Evolutionary conservation across 2,329 filamentous ascomycete species (phyloP).

Genomic region (Diaporthe sp.): DNA sequence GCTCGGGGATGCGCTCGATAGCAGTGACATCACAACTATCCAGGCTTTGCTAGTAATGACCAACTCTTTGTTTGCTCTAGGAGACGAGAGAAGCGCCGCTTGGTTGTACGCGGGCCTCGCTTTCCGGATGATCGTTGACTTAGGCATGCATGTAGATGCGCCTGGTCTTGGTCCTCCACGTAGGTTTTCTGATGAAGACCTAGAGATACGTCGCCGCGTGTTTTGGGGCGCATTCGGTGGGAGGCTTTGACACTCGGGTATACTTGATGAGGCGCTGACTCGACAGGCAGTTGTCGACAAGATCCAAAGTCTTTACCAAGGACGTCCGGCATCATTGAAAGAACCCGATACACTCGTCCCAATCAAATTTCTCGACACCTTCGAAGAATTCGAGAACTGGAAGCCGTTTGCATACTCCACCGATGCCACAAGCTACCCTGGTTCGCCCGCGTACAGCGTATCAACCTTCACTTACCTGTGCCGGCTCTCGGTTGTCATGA

Average conservation of each 20-base stretch:
- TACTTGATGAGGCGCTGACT: neutral
- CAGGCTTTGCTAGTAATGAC: conserved; percentile 11
- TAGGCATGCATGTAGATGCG: conserved; percentile 43
- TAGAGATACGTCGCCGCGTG: conserved; percentile 42
- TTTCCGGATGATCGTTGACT: conserved; percentile 40
- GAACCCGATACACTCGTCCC: neutral
- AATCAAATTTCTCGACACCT: neutral
- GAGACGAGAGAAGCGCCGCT: conserved; percentile 8
- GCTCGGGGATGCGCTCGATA: neutral
- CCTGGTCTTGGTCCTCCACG: conserved; percentile 35
- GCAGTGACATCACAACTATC: conserved; percentile 7
- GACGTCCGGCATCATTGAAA: neutral
- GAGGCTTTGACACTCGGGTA: neutral
- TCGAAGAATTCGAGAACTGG: conserved; percentile 6
- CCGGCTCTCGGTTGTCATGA: conserved; percentile 27
- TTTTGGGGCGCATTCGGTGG: conserved; percentile 42
- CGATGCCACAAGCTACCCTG: conserved; percentile 12
- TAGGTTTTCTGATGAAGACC: conserved; percentile 32
- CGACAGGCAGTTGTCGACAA: neutral
- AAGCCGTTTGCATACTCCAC: neutral
- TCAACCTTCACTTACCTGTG: conserved; percentile 31
- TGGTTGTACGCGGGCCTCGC: conserved; percentile 17
- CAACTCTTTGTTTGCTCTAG: conserved; percentile 4
- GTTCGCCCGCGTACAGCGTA: conserved; percentile 1
- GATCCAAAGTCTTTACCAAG: neutral